These are phyloP conservation scores for Climacium dendroides DNA, from an alignment of 225 moss, liverwort and hornwort genomes.

Conservation along the genomic window DNA sequence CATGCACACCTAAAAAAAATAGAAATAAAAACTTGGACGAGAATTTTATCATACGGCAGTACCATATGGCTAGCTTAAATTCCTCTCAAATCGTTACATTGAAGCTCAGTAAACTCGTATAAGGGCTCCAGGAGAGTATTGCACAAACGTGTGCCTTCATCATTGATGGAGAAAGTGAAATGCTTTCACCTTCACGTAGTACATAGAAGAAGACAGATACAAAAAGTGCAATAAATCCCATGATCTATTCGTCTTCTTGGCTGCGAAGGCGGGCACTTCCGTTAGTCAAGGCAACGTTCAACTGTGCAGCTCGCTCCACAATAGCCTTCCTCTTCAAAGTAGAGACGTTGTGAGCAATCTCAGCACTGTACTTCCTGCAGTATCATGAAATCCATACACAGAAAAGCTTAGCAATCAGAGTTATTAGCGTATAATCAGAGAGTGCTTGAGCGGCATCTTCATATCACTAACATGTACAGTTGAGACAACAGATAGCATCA, in stretches of 20 bases:
- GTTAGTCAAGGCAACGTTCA: slow-evolving; percentile 71
- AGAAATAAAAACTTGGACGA: too few relatives aligned
- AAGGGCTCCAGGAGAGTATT: neutral
- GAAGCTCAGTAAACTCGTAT: neutral
- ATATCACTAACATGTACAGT: neutral
- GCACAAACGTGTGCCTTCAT: neutral
- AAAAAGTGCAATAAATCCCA: neutral
- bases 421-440: neutral
- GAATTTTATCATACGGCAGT: neutral
- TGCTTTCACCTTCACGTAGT: neutral
- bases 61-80: too few relatives aligned
- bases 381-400: neutral
- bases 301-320: slow-evolving; percentile 74
- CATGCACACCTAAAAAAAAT: too few relatives aligned
- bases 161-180: neutral
- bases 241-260: slow-evolving; percentile 92
- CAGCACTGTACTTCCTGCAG: slow-evolving; percentile 69
- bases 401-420: neutral
- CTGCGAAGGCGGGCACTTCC: slow-evolving; percentile 80
- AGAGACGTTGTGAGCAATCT: slow-evolving; percentile 85
- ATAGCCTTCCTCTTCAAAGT: slow-evolving; percentile 87
- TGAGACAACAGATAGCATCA: neutral
- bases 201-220: neutral
- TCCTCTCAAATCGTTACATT: neutral
- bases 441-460: too few relatives aligned